Evolutionary conservation across 768 basidiomycete genomes (phyloP).

Genomic region (Pholiota conissans): DNA sequence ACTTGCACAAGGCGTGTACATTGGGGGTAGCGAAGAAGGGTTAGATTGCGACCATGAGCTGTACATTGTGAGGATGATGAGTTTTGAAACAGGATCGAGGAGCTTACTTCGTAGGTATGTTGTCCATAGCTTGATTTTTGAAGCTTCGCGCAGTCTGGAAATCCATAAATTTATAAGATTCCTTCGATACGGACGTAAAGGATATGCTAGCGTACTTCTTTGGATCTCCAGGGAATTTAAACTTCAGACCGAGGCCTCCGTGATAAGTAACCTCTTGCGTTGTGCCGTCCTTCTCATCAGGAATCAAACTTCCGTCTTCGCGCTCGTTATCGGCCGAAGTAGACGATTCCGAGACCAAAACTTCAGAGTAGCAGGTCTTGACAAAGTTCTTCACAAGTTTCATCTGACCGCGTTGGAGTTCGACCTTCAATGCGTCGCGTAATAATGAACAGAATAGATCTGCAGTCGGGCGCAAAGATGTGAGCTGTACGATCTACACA

Average conservation of each 20-base stretch:
- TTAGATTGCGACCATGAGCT: constrained; percentile 95
- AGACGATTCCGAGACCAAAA: constrained; percentile 62
- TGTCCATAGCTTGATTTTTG: constrained; percentile 95
- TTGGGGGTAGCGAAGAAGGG: constrained; percentile 92
- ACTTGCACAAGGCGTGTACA: constrained; percentile 98
- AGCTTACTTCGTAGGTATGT: constrained; percentile 75
- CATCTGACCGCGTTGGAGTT: constrained; percentile 91
- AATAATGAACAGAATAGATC: constrained; percentile 90
- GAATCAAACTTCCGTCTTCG: constrained; percentile 66
- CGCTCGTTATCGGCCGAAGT: constrained; percentile 63
- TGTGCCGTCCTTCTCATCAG: constrained; percentile 48
- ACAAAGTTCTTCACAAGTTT: constrained; percentile 88
- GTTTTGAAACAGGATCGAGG: constrained; percentile 1
- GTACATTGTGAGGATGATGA: constrained; percentile 7
- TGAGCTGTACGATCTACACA: constrained; percentile 84
- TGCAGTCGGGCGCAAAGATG: constrained; percentile 89
- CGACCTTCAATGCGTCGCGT: constrained; percentile 84
- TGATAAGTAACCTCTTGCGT: constrained; percentile 59
- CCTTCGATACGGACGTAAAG: neutral
- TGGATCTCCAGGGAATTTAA: constrained; percentile 91
- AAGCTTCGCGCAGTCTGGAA: constrained; percentile 78
- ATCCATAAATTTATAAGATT: constrained; percentile 8
- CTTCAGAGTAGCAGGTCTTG: constrained; percentile 93
- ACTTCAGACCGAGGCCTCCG: constrained; percentile 77
- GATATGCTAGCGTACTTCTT: constrained; percentile 63